phyloP scores from a whole-genome alignment of 23 red algal genomes.

The Cyanidium caldarium region DNA sequence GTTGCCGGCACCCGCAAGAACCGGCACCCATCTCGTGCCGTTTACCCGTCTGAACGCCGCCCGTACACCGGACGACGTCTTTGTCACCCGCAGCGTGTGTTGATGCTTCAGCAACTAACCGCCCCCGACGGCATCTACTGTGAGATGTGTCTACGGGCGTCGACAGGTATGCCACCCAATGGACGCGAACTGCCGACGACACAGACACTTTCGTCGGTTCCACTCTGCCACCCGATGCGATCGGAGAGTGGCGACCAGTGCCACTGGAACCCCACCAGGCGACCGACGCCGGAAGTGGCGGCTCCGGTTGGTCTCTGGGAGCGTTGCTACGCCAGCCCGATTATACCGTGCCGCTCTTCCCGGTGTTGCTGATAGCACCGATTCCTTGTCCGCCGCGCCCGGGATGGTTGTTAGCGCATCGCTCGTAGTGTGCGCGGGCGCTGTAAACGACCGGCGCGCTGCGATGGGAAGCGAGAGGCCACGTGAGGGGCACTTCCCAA shows the following conservation, averaged over 20 bases:
- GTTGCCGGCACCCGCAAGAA: too few species aligned
- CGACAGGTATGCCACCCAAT: constrained; percentile 4
- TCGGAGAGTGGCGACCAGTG: not conserved
- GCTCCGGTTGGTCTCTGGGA: too few species aligned
- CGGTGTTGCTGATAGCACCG: not conserved
- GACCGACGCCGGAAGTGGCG: too few species aligned
- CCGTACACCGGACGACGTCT: not conserved
- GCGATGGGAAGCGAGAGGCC: too few species aligned
- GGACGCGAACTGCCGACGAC: not conserved
- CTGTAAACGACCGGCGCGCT: too few species aligned
- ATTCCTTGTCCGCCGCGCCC: too few species aligned
- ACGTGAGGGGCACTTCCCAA: too few species aligned
- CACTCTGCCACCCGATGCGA: not conserved
- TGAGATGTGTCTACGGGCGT: not conserved
- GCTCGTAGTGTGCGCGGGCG: too few species aligned
- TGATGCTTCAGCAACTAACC: not conserved
- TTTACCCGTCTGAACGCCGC: constrained; percentile 1
- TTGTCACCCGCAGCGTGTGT: not conserved
- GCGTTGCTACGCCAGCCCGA: not conserved
- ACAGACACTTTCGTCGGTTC: not conserved
- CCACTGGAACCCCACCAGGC: not conserved
- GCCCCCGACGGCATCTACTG: too few species aligned
- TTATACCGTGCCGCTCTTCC: not conserved
- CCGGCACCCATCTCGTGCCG: too few species aligned
- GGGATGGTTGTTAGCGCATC: too few species aligned